Evolutionary conservation across 78 protist genomes (phyloP).

Genomic region (Bodo saltans): DNA sequence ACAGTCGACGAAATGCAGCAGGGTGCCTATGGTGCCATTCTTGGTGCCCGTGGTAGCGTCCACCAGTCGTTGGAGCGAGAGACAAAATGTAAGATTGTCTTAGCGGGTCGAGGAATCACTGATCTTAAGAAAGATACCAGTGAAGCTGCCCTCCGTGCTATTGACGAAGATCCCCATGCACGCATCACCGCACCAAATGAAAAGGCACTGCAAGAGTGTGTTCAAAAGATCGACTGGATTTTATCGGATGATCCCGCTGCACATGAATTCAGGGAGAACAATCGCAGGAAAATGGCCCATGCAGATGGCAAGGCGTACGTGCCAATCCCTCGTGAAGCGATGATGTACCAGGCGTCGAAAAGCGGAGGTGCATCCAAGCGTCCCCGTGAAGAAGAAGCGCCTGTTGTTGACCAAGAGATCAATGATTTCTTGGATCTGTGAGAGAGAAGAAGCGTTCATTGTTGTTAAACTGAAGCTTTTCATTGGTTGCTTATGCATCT

Average conservation of each 20-base stretch:
- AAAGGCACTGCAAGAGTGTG: not conserved
- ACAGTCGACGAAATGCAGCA: not conserved
- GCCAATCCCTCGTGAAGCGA: too few relatives aligned
- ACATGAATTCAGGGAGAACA: not conserved
- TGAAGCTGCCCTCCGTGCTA: not conserved
- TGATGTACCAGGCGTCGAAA: too few relatives aligned
- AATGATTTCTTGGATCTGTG: too few relatives aligned
- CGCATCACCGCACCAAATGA: slow-evolving; percentile 23
- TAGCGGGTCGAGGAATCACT: slow-evolving; percentile 5
- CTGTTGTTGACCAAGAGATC: too few relatives aligned
- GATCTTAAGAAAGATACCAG: slow-evolving; percentile 2
- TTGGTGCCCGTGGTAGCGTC: slow-evolving; percentile 14
- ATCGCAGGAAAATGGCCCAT: too few relatives aligned
- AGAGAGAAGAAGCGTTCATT: too few relatives aligned
- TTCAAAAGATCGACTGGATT: slow-evolving; percentile 3
- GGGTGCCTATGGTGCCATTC: slow-evolving; percentile 10
- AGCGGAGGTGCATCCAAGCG: too few relatives aligned
- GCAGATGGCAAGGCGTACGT: too few relatives aligned
- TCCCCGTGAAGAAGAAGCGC: too few relatives aligned
- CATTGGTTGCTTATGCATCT: too few relatives aligned
- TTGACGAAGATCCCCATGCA: slow-evolving; percentile 1
- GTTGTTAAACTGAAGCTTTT: too few relatives aligned
- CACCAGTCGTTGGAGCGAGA: not conserved
- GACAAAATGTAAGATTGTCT: not conserved
- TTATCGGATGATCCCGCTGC: not conserved